Conservation (phyloP, 306 rosid species). For the Prunus mira region DNA sequence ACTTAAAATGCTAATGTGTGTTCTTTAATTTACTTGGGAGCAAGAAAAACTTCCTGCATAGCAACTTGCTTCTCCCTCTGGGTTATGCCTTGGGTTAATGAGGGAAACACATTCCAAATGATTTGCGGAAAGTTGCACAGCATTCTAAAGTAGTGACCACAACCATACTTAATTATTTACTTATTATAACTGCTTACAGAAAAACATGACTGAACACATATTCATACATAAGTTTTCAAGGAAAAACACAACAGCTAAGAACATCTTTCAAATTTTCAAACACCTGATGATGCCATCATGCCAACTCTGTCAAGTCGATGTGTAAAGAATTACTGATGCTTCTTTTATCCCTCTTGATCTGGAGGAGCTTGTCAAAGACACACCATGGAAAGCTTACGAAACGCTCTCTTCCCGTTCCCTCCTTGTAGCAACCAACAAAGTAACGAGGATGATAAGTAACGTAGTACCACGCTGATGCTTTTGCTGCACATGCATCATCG, state of each 20-base stretch:
- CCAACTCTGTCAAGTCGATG: too few species aligned
- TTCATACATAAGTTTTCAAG: not conserved
- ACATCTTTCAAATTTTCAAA: not conserved
- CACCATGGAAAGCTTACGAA: conserved; percentile 47
- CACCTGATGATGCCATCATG: not conserved
- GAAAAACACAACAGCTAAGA: not conserved
- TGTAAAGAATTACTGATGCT: not conserved
- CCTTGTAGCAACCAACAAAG: conserved; percentile 31
- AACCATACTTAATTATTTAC: too few species aligned
- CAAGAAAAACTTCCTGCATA: too few species aligned
- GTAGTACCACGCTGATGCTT: conserved; percentile 55
- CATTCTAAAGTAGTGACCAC: too few species aligned
- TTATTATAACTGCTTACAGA: too few species aligned
- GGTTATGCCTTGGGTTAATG: too few species aligned
- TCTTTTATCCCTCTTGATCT: conserved; percentile 22
- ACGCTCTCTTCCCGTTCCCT: conserved; percentile 26
- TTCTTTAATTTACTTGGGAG: too few species aligned
- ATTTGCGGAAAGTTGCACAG: too few species aligned
- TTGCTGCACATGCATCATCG: conserved; percentile 19
- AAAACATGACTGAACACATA: too few species aligned
- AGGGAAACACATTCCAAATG: too few species aligned
- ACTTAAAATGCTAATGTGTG: too few species aligned
- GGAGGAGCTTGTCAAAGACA: conserved; percentile 26
- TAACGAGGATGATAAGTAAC: conserved; percentile 40
- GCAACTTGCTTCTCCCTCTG: too few species aligned